Percentiles rank a stretch among this genome's conserved stretches.
phyloP scores from a whole-genome alignment of 2,329 filamentous ascomycete genomes.

The Phialocephala subalpina region DNA sequence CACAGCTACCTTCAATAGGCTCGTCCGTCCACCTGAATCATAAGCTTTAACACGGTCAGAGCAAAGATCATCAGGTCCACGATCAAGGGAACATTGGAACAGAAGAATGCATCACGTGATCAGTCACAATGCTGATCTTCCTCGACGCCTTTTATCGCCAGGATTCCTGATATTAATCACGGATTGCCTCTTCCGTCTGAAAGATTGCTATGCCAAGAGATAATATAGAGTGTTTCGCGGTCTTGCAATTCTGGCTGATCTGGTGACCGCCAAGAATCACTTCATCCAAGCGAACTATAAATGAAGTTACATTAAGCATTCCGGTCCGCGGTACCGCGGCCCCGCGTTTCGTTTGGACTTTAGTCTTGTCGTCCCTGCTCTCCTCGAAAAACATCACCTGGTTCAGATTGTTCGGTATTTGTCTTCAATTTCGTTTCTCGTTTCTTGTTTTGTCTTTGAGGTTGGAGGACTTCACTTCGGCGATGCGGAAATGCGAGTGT shows the following conservation, averaged over 20 bases:
- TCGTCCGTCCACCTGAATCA: no score
- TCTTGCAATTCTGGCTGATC: constrained; percentile 3
- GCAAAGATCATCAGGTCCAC: no score
- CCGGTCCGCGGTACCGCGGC: background rate
- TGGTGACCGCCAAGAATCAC: constrained; percentile 1
- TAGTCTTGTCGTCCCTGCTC: background rate
- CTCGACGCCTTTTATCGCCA: background rate
- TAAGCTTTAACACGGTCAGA: no score
- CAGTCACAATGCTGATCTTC: no score
- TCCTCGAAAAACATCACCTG: background rate
- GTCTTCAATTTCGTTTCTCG: background rate
- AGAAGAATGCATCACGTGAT: background rate
- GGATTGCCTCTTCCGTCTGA: constrained; percentile 5
- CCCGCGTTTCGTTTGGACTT: background rate
- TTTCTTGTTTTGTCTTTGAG: background rate
- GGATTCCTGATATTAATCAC: background rate
- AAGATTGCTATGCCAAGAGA: background rate
- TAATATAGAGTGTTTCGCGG: background rate
- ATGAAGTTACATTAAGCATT: constrained; percentile 2
- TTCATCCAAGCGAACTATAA: constrained; percentile 15
- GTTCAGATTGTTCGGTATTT: background rate
- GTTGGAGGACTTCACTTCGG: background rate
- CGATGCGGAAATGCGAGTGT: background rate
- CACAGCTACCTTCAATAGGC: no score
- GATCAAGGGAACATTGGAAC: no score